Evolutionary conservation across 2,329 filamentous ascomycete genomes (phyloP).

Genomic region (Pyrenophora teres): DNA sequence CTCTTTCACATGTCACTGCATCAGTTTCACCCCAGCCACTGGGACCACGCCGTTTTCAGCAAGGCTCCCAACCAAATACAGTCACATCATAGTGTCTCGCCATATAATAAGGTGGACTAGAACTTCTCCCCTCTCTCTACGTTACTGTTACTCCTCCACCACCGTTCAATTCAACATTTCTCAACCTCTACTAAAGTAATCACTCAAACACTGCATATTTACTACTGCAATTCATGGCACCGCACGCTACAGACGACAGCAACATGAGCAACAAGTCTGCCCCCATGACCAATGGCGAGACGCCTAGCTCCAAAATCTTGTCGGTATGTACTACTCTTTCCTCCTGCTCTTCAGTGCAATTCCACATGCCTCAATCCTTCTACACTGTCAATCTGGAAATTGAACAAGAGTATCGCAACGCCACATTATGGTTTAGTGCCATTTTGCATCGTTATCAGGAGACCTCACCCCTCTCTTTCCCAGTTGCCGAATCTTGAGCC

Average conservation of each 20-base stretch:
- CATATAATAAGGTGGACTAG: conserved; percentile 33
- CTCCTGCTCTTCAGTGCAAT: not conserved
- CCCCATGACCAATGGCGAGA: conserved; percentile 49
- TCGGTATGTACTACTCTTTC: conserved; percentile 40
- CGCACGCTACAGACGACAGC: conserved; percentile 42
- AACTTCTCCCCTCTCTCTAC: conserved; percentile 11
- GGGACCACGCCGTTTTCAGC: conserved; percentile 32
- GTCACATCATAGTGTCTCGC: conserved; percentile 22
- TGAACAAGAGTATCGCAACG: not conserved
- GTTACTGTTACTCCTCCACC: conserved; percentile 14
- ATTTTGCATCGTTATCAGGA: not conserved
- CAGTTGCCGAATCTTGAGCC: conserved; percentile 5
- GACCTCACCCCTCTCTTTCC: not conserved
- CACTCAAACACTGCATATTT: conserved; percentile 6
- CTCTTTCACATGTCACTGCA: conserved; percentile 34
- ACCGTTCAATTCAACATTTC: conserved; percentile 12
- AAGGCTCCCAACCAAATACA: conserved; percentile 19
- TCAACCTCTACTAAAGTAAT: conserved; percentile 1
- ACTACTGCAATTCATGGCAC: conserved; percentile 28
- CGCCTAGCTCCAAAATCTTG: conserved; percentile 45
- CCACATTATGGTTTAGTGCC: not conserved
- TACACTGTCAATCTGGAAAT: not conserved
- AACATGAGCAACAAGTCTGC: conserved; percentile 37
- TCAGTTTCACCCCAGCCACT: conserved; percentile 3
- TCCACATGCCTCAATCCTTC: not conserved